These are phyloP conservation scores for Baudoinia panamericana DNA, from an alignment of 495 filamentous ascomycete genomes.

Conservation along the genomic window DNA sequence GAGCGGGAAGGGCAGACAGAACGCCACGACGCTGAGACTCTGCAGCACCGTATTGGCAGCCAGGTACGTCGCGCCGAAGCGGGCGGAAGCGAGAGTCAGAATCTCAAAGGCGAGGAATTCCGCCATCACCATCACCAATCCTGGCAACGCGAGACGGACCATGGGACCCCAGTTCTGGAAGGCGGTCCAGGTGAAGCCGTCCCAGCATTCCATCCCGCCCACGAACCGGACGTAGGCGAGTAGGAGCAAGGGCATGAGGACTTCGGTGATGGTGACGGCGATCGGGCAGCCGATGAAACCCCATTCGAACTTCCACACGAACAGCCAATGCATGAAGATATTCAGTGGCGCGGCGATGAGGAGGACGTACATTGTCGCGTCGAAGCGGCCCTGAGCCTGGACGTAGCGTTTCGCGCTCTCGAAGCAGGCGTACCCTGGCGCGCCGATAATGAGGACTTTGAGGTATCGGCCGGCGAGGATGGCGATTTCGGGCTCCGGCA, in stretches of 20 bases:
- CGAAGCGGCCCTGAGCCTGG: slow-evolving; percentile 59
- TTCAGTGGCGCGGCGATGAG: slow-evolving; percentile 55
- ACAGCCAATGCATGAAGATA: slow-evolving; percentile 50
- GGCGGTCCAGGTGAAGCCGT: slow-evolving; percentile 56
- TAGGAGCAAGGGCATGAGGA: slow-evolving; percentile 61
- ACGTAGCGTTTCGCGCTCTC: slow-evolving; percentile 60
- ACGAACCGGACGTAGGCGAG: slow-evolving; percentile 54
- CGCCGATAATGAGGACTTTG: slow-evolving; percentile 48
- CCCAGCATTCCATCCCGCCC: slow-evolving; percentile 57
- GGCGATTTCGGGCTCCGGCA: slow-evolving; percentile 50
- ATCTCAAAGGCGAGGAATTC: slow-evolving; percentile 62
- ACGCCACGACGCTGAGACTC: slow-evolving; percentile 31
- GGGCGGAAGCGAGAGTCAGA: slow-evolving; percentile 39
- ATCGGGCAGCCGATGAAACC: slow-evolving; percentile 78
- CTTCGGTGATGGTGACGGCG: slow-evolving; percentile 71
- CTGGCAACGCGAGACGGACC: slow-evolving; percentile 71
- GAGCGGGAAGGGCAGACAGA: slow-evolving; percentile 32
- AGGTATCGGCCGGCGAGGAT: slow-evolving; percentile 55
- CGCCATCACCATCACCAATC: slow-evolving; percentile 83
- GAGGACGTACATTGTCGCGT: slow-evolving; percentile 52
- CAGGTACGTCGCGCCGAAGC: slow-evolving; percentile 35
- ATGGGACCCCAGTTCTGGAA: slow-evolving; percentile 77
- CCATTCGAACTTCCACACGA: slow-evolving; percentile 61
- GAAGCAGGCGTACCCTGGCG: slow-evolving; percentile 55
- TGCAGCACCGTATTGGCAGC: slow-evolving; percentile 56